phyloP scores from a whole-genome alignment of 257 asterid species.

The Petrea volubilis region DNA sequence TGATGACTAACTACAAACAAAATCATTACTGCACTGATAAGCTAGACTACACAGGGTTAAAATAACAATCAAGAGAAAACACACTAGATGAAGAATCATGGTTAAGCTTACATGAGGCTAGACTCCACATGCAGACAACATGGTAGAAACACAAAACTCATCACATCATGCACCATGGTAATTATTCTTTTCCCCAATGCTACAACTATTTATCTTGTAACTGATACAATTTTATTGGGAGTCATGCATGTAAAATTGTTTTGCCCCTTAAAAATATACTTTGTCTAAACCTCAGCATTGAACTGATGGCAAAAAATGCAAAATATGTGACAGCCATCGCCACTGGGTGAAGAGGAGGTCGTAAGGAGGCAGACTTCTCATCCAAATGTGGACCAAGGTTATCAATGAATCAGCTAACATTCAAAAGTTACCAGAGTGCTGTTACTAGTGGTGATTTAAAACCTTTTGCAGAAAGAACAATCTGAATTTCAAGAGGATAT shows the following conservation, averaged over 20 bases:
- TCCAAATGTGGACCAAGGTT: conserved; percentile 7
- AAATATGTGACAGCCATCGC: conserved; percentile 9
- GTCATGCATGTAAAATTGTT: not conserved
- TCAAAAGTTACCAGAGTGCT: not conserved
- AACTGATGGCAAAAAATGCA: not conserved
- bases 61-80: conserved; percentile 7
- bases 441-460: not conserved
- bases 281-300: not conserved
- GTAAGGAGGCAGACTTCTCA: not conserved
- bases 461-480: not conserved
- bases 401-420: not conserved
- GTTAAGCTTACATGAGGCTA: not conserved
- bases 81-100: conserved; percentile 15
- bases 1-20: not conserved
- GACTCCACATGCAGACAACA: not conserved
- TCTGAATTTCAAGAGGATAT: not conserved
- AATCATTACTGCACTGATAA: not conserved
- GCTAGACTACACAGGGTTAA: conserved; percentile 9
- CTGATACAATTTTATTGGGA: not conserved
- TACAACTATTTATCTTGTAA: not conserved
- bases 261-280: not conserved
- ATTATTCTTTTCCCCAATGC: not conserved
- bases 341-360: conserved; percentile 1
- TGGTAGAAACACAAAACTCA: conserved; percentile 11
- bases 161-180: conserved; percentile 7